Percentiles rank a stretch among this genome's conserved stretches.
Conservation (phyloP, 1,284 basidiomycete genomes). For the Puccinia polysora region DNA sequence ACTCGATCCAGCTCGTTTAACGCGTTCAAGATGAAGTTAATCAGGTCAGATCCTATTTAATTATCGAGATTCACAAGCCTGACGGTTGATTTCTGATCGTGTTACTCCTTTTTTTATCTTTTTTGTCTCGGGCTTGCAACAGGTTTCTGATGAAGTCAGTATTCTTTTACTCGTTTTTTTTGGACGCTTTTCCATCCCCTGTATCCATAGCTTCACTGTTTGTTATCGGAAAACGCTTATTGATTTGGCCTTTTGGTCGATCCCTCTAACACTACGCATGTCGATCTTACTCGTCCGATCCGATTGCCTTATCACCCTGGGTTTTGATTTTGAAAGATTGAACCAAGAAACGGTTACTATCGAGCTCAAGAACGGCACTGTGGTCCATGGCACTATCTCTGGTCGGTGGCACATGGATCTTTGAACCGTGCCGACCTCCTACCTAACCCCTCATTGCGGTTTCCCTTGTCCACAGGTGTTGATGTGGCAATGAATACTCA, state of each 20-base stretch:
- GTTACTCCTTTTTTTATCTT: background rate
- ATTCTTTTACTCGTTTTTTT: background rate
- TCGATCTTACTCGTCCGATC: background rate
- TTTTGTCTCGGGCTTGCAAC: background rate
- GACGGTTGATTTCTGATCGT: background rate
- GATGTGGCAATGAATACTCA: constrained; percentile 53
- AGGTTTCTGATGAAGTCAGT: constrained; percentile 43
- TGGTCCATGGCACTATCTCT: constrained; percentile 94
- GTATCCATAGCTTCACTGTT: background rate
- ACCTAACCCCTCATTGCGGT: background rate
- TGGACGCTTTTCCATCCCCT: background rate
- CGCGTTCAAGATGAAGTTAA: constrained; percentile 30
- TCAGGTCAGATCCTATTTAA: constrained; percentile 14
- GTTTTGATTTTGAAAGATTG: constrained; percentile 61
- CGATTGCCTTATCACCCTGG: background rate
- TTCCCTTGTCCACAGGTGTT: constrained; percentile 46
- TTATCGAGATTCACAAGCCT: background rate
- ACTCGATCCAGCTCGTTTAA: too few relatives aligned
- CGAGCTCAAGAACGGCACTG: constrained; percentile 94
- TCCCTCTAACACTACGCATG: too few relatives aligned
- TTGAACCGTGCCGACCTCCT: background rate
- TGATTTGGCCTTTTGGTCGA: background rate
- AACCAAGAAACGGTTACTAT: constrained; percentile 99
- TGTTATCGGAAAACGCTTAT: background rate
- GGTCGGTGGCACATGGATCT: constrained; percentile 60